Evolutionary conservation across 441 rosid genomes (phyloP), one percentile per base, ranked within the genome.

Genomic region (Hura crepitans): DNA sequence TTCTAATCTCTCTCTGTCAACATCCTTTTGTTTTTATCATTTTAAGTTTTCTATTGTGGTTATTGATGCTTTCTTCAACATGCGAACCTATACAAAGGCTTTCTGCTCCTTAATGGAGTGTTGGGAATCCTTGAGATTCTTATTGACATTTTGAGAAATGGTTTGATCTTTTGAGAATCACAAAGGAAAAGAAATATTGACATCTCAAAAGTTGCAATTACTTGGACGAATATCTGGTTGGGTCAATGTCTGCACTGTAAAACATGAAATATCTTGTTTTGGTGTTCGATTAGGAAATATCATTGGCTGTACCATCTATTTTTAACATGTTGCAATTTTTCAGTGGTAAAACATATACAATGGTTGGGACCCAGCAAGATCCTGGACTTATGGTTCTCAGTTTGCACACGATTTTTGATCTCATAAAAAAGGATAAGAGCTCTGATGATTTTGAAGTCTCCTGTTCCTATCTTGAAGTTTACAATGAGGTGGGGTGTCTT

Each of bases 351-450:
- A 93, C 98, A 31, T 85, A 89, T 80, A 89, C 98, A n/a, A 91
- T 93, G 97, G 97, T 93, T 77, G 98, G 98, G 75, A 86, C 83
- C 35, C 72, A 74, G 70, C 80, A 82, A 74, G 97, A 93, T 74
- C 98, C 97, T 62, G 98, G 98, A 73, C 91, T 93, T 73, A 93
- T 93, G 98, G 95, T 93, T 84, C 93, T 91, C 72, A 87, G 98
- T 75, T 74, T 91, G 86, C 80, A 88, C 73, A 88, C 93, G 10
- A 81, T 93, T 30, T 93, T 93, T 75, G 84, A 86, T 77, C 86
- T 82, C 76, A 88, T 93, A 25, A 82, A 81, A 77, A 79, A 75
- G 78, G 89, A 87, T 62, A 85, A 81, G 69, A 83, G 84, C 80
- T 82, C 87, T n/a, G 89, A 89, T 73, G 87, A 81, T 7, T 86